Evolutionary conservation across 2,329 filamentous ascomycete genomes (phyloP), one percentile per base, ranked within the genome.

Genomic region (Westerdykella sp.): DNA sequence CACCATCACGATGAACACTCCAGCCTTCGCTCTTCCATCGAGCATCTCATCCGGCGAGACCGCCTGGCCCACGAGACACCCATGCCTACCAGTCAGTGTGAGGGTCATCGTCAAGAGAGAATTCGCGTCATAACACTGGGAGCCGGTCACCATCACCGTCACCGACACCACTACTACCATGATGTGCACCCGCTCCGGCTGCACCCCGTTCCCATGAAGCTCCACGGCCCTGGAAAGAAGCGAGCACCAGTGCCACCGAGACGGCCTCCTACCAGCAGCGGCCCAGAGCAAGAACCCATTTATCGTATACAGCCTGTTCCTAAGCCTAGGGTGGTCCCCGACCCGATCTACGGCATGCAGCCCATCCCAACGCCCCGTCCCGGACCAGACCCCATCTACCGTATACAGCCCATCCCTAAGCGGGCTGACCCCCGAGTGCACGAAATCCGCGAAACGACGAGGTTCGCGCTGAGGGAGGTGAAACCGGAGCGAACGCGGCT

Each of bases 281-380:
- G 42, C 1, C n/a, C 32, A 15, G n/a, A 9, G 6, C 42, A 37
- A 16, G 57, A 60, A 35, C 59, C 61, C 1, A 52, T 54, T 25
- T 65, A 65, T 40, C 54, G 50, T 32, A 63, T 60, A 3, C 57
- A 61, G 18, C 56, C 62, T 30, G 51, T 63, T 1, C n/a, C 32
- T 14, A 14, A 14, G n/a, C n/a, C 5, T 40, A 37, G 7, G 40
- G 48, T 47, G 15, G 45, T 42, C 5, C 42, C 37, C n/a, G 57
- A 60, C 34, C 59, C 61, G 1, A 52, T 54, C 23, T 65, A 65
- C 40, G 53, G 50, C 32, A 63, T 60, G 2, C 57, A 61, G 18
- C 56, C 62, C 28, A 51, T 63, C 1, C n/a, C 32, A 15, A 14
- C 9, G 7, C n/a, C 5, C 38, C 37, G 7, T 40, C 49, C 48